These are phyloP conservation scores for Populus nigra DNA, from an alignment of 345 rosid genomes.

Conservation along the genomic window DNA sequence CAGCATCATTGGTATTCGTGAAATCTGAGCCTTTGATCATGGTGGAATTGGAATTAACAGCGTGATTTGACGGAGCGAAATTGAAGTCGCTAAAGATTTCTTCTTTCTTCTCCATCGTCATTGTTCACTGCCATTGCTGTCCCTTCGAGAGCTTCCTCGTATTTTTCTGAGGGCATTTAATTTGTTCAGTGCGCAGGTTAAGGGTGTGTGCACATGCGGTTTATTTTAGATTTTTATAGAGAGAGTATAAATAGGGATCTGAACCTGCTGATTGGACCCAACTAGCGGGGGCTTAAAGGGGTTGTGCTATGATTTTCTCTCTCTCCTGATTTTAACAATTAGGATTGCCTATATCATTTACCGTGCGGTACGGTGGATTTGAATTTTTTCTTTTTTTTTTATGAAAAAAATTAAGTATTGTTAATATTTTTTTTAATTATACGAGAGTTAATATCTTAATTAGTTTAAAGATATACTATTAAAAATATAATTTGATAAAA, in stretches of 20 bases:
- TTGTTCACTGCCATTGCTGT: constrained; percentile 22
- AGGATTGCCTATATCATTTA: too few species aligned
- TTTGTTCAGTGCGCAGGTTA: constrained; percentile 14
- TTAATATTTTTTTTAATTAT: too few species aligned
- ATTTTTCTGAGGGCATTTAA: not conserved
- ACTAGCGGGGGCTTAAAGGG: not conserved
- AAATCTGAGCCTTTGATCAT: constrained; percentile 37
- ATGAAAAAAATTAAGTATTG: too few species aligned
- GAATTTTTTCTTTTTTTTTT: too few species aligned
- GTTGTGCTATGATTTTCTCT: too few species aligned
- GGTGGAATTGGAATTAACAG: constrained; percentile 2
- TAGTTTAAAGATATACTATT: too few species aligned
- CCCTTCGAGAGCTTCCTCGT: not conserved
- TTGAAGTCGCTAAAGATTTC: constrained; percentile 47
- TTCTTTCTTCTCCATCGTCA: constrained; percentile 45
- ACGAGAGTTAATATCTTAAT: too few species aligned
- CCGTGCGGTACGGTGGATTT: too few species aligned
- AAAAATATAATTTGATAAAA: too few species aligned
- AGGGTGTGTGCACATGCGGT: not conserved
- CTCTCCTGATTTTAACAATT: too few species aligned
- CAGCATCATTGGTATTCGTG: constrained; percentile 23
- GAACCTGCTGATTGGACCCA: not conserved
- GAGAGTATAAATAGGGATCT: not conserved
- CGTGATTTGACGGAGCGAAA: constrained; percentile 26
- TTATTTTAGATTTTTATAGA: not conserved